phyloP scores from a whole-genome alignment of 208 protist genomes.

The Borovskyia barvae region DNA sequence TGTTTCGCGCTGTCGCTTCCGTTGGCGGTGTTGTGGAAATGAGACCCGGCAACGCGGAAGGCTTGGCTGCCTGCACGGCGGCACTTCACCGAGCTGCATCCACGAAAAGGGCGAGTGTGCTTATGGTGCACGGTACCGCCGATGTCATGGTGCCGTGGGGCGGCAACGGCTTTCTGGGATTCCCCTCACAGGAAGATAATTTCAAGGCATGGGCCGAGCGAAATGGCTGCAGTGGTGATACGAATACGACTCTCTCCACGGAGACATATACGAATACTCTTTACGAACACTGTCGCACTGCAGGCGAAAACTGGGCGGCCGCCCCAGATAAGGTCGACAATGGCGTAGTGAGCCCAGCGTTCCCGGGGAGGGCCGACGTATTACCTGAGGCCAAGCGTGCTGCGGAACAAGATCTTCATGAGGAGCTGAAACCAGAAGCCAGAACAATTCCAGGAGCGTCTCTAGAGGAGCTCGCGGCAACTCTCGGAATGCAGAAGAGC shows the following conservation, averaged over 20 bases:
- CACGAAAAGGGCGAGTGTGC: slow-evolving; percentile 33
- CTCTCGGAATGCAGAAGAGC: background rate
- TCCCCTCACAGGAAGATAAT: slow-evolving; percentile 44
- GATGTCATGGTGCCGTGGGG: slow-evolving; percentile 66
- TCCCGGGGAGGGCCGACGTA: background rate
- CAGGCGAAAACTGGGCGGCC: background rate
- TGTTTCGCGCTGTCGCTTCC: slow-evolving; percentile 49
- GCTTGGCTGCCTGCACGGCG: slow-evolving; percentile 35
- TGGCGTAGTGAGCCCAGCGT: background rate
- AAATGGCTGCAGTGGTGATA: slow-evolving; percentile 27
- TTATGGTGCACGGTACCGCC: slow-evolving; percentile 69
- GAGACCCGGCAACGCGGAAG: slow-evolving; percentile 52
- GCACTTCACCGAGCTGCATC: slow-evolving; percentile 15
- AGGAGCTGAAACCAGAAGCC: no score
- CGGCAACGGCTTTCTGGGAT: slow-evolving; percentile 50
- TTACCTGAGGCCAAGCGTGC: background rate
- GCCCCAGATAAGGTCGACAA: background rate
- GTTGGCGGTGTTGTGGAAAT: slow-evolving; percentile 64
- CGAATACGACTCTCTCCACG: slow-evolving; percentile 40
- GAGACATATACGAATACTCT: slow-evolving; percentile 43
- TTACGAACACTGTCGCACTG: slow-evolving; percentile 33
- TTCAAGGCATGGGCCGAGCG: slow-evolving; percentile 38
- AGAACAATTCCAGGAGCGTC: no score
- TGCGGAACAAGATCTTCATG: background rate
- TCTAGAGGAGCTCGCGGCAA: no score